phyloP scores from a whole-genome alignment of 306 rosid genomes.

The Vigna nakashimae region DNA sequence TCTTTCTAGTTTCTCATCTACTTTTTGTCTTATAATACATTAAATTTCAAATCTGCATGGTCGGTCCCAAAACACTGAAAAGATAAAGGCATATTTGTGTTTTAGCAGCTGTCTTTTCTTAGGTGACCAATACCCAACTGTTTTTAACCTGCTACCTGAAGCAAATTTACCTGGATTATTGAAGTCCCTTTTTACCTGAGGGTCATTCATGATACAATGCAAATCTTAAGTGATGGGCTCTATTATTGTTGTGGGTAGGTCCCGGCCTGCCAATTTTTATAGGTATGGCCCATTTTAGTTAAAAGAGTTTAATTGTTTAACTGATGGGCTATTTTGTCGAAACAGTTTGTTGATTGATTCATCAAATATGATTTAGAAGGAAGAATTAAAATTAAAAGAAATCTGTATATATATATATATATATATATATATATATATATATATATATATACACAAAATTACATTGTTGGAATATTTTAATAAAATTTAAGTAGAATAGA shows the following conservation, averaged over 20 bases:
- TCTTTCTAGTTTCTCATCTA: neutral
- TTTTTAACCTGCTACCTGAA: neutral
- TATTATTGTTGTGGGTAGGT: neutral
- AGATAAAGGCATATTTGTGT: constrained; percentile 25
- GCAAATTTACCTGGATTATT: neutral
- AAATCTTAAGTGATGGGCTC: neutral
- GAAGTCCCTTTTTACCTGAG: neutral
- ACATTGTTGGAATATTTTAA: neutral
- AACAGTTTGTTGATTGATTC: neutral
- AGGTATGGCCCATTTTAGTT: too few species aligned
- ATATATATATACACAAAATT: too few species aligned
- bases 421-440: too few species aligned
- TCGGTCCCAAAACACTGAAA: constrained; percentile 38
- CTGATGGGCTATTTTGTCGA: neutral
- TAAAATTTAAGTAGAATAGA: neutral
- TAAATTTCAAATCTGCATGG: constrained; percentile 26
- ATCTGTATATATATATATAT: too few species aligned
- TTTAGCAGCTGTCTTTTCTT: constrained; percentile 28
- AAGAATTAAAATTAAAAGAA: neutral
- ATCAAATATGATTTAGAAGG: neutral
- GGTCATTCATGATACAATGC: neutral
- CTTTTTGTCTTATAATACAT: constrained; percentile 33
- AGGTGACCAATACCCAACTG: neutral
- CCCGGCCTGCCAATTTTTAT: neutral
- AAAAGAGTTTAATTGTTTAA: neutral